Evolutionary conservation across 805 yeast genomes (phyloP), one percentile per base, ranked within the genome.

Genomic region (Spathaspora arborariae): DNA sequence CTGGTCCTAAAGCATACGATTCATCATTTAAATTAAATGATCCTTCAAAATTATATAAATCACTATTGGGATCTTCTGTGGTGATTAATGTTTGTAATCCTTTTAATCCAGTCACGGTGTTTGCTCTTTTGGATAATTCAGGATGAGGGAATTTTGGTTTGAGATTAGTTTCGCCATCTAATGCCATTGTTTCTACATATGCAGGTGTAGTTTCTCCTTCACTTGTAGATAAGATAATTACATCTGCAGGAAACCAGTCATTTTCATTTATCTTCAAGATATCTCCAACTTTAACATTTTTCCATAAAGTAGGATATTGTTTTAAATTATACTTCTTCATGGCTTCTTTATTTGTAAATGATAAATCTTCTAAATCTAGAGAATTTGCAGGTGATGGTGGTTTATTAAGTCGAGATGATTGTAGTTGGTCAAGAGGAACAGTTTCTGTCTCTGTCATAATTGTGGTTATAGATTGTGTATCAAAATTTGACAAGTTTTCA

Each of bases 121-220:
- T 68, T 38, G 84, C 71, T 9, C 64, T 51, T 13, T 77, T 76
- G 36, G 82, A 74, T 2, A 92, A 54, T 50, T 82, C 87, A 2
- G 76, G 72, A 51, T 84, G 85, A 0, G 96, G 87, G 16, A 70
- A 67, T 55, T 80, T 82, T 6, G 87, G 75, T 63, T 94, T 94
- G 50, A 94, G 72, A 60, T 90, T 92, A 0, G 98, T 94, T 64
- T 94, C 99, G 43, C 99, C 99, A 65, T 94, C 99, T 42, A 94
- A 73, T 1, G 96, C 99, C 92, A 92, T 90, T 1, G 99, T 94
- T 63, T 94, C 99, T 16, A 91, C 82, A 53, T 80, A 88, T 1
- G 88, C 79, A 45, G 76, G 79, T 33, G 78, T 76, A 47, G 82
- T 79, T 35, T 85, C 90, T 51, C 46, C 49, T 40, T 76, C 78